Conservation (phyloP, 257 asterid genomes). For the Marsdenia floribunda region DNA sequence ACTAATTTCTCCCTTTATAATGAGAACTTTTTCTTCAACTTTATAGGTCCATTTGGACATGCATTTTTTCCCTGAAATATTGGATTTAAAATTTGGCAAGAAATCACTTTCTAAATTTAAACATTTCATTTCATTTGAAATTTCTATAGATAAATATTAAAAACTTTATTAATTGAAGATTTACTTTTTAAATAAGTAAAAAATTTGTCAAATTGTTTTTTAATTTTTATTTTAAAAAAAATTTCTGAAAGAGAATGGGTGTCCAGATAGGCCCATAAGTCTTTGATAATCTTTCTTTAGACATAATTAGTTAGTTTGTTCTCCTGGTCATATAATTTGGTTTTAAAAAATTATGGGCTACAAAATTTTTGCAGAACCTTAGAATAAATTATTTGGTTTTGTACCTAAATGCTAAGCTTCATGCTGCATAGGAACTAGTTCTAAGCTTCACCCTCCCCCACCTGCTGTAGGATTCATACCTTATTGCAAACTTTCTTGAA, state of each 20-base stretch:
- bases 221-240: no score
- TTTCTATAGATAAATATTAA: no score
- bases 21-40: slow-evolving; percentile 1
- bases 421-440: background rate
- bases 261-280: background rate
- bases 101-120: no score
- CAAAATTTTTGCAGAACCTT: background rate
- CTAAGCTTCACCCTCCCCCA: background rate
- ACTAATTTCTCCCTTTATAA: slow-evolving; percentile 2
- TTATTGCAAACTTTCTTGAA: background rate
- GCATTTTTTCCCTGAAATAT: no score
- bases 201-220: no score
- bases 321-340: slow-evolving; percentile 1
- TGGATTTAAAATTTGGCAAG: no score
- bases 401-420: background rate
- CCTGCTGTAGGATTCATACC: no score
- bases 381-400: background rate
- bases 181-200: no score
- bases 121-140: no score
- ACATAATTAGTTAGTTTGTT: background rate
- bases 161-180: no score
- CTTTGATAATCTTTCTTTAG: slow-evolving; percentile 1
- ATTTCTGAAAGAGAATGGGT: no score
- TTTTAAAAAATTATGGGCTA: background rate
- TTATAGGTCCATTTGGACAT: background rate